phyloP scores from a whole-genome alignment of 2,329 filamentous ascomycete genomes.

The Chaetothyriales sp. region DNA sequence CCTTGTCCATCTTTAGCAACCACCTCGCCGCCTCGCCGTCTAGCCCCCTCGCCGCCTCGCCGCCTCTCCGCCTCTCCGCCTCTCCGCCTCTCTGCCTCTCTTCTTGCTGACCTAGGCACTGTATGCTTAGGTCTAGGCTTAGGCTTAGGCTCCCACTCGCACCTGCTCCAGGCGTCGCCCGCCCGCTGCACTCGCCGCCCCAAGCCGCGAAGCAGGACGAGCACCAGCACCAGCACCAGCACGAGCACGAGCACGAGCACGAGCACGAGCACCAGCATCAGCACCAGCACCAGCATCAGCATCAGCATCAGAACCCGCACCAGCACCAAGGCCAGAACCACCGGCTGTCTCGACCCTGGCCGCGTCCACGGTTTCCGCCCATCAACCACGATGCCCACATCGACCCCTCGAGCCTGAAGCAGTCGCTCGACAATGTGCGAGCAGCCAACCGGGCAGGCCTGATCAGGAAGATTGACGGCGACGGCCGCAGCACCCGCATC shows the following conservation, averaged over 20 bases:
- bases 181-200: not conserved
- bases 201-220: not conserved
- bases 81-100: not conserved
- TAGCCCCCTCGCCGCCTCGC: no score
- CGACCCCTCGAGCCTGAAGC: constrained; percentile 19
- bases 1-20: not conserved
- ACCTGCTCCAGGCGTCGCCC: not conserved
- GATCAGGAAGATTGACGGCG: constrained; percentile 14
- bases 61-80: not conserved
- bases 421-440: constrained; percentile 26
- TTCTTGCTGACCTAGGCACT: not conserved
- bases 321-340: not conserved
- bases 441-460: constrained; percentile 20
- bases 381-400: constrained; percentile 8
- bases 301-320: no score
- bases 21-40: no score
- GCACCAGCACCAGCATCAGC: no score
- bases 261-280: no score
- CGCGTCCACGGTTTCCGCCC: not conserved
- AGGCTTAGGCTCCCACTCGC: not conserved
- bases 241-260: no score
- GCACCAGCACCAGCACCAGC: not conserved
- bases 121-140: not conserved
- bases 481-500: not conserved
- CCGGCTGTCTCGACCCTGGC: not conserved